Evolutionary conservation across 2,329 filamentous ascomycete species (phyloP).

Genomic region (Ilyonectria destructans): DNA sequence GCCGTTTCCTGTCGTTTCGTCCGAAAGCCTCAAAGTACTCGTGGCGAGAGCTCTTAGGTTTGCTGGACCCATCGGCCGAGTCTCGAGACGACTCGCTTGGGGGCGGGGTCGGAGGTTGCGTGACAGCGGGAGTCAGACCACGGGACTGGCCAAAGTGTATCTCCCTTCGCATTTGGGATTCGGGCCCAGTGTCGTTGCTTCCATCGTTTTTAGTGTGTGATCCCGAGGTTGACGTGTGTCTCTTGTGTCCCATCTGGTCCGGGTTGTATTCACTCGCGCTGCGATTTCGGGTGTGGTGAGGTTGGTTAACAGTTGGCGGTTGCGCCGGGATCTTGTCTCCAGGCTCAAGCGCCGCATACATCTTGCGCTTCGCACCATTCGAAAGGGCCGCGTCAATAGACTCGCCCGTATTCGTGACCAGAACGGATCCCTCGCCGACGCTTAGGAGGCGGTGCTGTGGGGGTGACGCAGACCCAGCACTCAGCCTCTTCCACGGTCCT

Average conservation of each 20-base stretch:
- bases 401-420: conserved; percentile 68
- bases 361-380: conserved; percentile 71
- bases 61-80: conserved; percentile 59
- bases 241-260: conserved; percentile 77
- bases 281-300: conserved; percentile 78
- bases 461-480: conserved; percentile 63
- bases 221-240: conserved; percentile 82
- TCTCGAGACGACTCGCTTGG: conserved; percentile 80
- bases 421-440: conserved; percentile 56
- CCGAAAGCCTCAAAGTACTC: conserved; percentile 82
- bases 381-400: conserved; percentile 67
- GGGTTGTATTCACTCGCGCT: conserved; percentile 93
- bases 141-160: conserved; percentile 85
- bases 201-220: conserved; percentile 64
- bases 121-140: conserved; percentile 76
- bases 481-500: conserved; percentile 75
- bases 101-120: conserved; percentile 84
- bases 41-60: conserved; percentile 58
- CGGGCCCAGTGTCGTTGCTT: conserved; percentile 51
- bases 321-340: conserved; percentile 58
- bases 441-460: conserved; percentile 49
- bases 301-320: conserved; percentile 43
- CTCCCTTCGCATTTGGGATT: conserved; percentile 78
- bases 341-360: conserved; percentile 61
- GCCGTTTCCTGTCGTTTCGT: conserved; percentile 78